Evolutionary conservation across 129 eudicot genomes (phyloP), one percentile per base, ranked within the genome.

Genomic region (Gnaphalium uliginosum): DNA sequence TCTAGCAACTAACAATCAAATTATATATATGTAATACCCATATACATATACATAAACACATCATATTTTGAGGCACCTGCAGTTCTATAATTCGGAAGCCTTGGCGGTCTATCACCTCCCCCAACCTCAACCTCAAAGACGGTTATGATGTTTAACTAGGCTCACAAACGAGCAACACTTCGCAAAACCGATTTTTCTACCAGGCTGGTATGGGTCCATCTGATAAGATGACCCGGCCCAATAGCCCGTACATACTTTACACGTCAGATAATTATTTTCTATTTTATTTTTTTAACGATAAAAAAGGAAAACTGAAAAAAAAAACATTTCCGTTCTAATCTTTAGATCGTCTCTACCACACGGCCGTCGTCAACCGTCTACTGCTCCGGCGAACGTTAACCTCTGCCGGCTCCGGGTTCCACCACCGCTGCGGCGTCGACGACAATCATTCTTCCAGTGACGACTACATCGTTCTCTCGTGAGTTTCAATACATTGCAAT

Each of bases 311-410:
- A 14, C 35, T 5, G 56, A 76, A 68, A 25, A 68, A 25, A 51
- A 68, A 15, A 11, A 65, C n/a, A 22, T 60, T 39, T 39, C n/a
- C 30, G 50, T 19, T 61, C 57, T 29, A 18, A 5, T 50, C 41
- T 58, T n/a, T 19, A 51, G 71, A 71, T 70, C 82, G 57, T 37
- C 19, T 15, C 81, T 48, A 32, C 51, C 65, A 30, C 62, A 60
- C 68, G 51, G 76, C 54, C 25, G 71, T 43, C 26, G 22, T 18
- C 50, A 53, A 39, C 10, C 76, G 33, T 60, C 37, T n/a, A 30
- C 39, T 78, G 33, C 82, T 71, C 77, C 77, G 72, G 54, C 82
- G 65, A 69, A 78, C 82, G 76, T 48, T 76, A 59, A 41, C 70
- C 29, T 19, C 10, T 43, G 53, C 25, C 53, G 76, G 27, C 30